Evolutionary conservation across 2,329 filamentous ascomycete genomes (phyloP).

Genomic region (Colletotrichum sp.): DNA sequence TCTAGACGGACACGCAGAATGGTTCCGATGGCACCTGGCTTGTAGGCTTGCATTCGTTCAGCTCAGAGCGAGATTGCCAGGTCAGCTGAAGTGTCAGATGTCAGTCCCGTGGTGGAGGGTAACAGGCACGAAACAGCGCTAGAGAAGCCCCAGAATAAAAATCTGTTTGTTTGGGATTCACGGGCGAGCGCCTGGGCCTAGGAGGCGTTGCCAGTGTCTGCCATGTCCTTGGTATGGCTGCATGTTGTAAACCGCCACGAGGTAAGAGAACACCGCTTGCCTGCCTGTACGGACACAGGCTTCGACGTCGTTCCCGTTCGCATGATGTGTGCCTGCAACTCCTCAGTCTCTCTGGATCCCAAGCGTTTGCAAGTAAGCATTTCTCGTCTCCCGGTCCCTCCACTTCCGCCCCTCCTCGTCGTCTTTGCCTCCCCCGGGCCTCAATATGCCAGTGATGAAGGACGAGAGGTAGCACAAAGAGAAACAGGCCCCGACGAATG

Average conservation of each 20-base stretch:
- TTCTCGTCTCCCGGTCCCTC: background rate
- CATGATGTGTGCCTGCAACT: background rate
- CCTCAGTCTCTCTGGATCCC: background rate
- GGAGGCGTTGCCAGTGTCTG: background rate
- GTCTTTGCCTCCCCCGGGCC: background rate
- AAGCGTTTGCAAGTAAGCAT: background rate
- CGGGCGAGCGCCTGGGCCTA: background rate
- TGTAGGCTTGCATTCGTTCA: background rate
- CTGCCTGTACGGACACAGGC: background rate
- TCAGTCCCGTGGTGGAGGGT: background rate
- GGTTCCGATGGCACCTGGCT: background rate
- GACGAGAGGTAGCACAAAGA: background rate
- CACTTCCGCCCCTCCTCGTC: background rate
- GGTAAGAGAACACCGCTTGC: background rate
- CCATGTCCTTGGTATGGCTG: background rate
- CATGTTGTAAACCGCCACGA: background rate
- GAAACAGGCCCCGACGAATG: background rate
- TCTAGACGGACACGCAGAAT: background rate
- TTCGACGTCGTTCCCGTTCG: background rate
- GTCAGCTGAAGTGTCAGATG: conserved; percentile 3
- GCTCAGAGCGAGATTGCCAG: background rate
- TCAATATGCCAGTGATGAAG: background rate
- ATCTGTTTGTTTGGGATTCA: conserved; percentile 15
- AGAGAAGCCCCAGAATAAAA: conserved; percentile 17
- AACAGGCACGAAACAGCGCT: conserved; percentile 13